Evolutionary conservation across 805 yeast species (phyloP).

Genomic region (Yamadazyma paraphyllophila): DNA sequence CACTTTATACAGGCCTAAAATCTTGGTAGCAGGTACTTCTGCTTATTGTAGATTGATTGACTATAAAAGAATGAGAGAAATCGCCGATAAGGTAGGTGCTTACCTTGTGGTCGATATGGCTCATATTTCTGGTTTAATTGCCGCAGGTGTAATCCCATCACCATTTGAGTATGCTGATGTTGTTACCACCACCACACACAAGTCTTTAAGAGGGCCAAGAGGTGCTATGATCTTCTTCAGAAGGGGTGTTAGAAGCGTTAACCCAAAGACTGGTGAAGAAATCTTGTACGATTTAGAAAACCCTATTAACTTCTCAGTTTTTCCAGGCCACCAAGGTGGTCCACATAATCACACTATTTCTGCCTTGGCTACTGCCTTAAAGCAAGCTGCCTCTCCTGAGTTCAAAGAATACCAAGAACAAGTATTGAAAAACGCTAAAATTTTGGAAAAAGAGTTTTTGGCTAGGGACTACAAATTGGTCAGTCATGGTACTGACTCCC

Average conservation of each 20-base stretch:
- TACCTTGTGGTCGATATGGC: conserved; percentile 95
- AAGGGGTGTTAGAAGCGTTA: conserved; percentile 83
- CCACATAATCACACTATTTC: conserved; percentile 98
- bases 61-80: conserved; percentile 84
- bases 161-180: conserved; percentile 94
- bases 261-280: conserved; percentile 80
- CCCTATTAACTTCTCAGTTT: conserved; percentile 92
- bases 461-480: conserved; percentile 73
- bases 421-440: conserved; percentile 78
- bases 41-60: conserved; percentile 92
- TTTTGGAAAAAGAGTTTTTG: conserved; percentile 67
- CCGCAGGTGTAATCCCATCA: conserved; percentile 90
- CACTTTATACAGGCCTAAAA: conserved; percentile 86
- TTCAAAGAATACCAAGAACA: conserved; percentile 81
- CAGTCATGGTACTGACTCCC: conserved; percentile 93
- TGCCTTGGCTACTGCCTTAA: conserved; percentile 92
- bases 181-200: conserved; percentile 97
- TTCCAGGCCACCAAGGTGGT: conserved; percentile 99
- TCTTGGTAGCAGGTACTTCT: conserved; percentile 94
- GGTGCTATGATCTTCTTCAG: conserved; percentile 98
- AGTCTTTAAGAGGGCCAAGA: conserved; percentile 97
- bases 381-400: conserved; percentile 88
- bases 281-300: conserved; percentile 82
- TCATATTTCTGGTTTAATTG: conserved; percentile 92
- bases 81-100: conserved; percentile 92